A percentile compares a stretch with the other conserved stretches of the same genome.
Evolutionary conservation across 176 grass and related monocot genomes (phyloP).

Genomic region (Juncus inflexus): DNA sequence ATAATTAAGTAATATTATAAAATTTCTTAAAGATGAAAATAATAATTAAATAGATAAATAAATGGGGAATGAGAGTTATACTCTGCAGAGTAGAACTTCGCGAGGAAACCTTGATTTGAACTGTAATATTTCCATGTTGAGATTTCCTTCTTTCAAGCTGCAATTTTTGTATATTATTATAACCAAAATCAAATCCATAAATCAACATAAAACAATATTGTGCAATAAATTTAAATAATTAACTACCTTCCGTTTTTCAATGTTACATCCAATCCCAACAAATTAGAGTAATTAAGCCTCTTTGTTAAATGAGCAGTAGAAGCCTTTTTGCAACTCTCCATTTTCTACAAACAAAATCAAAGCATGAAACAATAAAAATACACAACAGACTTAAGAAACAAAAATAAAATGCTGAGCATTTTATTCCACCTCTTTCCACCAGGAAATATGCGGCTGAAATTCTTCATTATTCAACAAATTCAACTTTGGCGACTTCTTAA

Average conservation of each 20-base stretch:
- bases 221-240: constrained; percentile 25
- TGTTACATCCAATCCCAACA: constrained; percentile 71
- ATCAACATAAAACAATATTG: constrained; percentile 10
- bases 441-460: constrained; percentile 56
- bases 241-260: constrained; percentile 94
- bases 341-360: constrained; percentile 48
- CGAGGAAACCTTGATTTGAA: constrained; percentile 88
- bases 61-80: constrained; percentile 31
- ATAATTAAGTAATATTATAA: neutral
- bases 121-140: constrained; percentile 90
- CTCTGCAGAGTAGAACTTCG: constrained; percentile 92
- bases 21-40: constrained; percentile 2
- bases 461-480: constrained; percentile 45
- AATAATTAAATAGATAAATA: constrained; percentile 5
- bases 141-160: constrained; percentile 95
- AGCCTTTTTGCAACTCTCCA: constrained; percentile 78
- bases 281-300: constrained; percentile 76
- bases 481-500: constrained; percentile 47
- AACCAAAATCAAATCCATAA: neutral
- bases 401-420: neutral
- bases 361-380: constrained; percentile 1
- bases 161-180: neutral
- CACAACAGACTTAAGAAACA: neutral
- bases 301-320: constrained; percentile 68
- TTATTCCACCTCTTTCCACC: constrained; percentile 93